Evolutionary conservation across 768 basidiomycete genomes (phyloP).

Genomic region (Cystofilobasidium bisporidii): DNA sequence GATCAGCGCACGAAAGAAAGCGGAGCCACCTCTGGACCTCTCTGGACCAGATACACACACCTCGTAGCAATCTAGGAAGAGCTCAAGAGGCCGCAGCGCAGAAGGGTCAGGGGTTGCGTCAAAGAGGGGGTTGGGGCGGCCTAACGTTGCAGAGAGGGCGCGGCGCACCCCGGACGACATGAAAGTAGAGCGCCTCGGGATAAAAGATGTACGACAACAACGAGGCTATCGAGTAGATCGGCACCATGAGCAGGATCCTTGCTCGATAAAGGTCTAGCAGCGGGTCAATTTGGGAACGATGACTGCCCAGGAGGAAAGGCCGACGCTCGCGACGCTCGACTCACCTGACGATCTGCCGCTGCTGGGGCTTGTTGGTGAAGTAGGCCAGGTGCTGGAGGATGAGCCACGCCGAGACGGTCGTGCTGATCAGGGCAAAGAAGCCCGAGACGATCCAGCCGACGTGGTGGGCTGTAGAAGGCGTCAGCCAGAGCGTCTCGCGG

Average conservation of each 20-base stretch:
- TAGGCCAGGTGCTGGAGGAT: constrained; percentile 60
- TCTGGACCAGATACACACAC: no score
- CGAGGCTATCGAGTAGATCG: constrained; percentile 60
- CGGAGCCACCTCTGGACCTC: no score
- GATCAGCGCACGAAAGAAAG: background rate
- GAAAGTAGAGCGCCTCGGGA: constrained; percentile 60
- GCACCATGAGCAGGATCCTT: constrained; percentile 63
- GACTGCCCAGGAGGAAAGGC: no score
- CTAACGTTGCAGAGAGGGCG: background rate
- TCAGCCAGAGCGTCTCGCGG: no score
- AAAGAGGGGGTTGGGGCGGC: background rate
- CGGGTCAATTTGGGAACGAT: no score
- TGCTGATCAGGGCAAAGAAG: constrained; percentile 52
- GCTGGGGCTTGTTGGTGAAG: constrained; percentile 47
- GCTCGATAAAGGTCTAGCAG: no score
- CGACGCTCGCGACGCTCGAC: no score
- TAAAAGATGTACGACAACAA: constrained; percentile 63
- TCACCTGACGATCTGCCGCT: constrained; percentile 21
- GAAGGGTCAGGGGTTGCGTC: no score
- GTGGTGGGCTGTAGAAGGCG: constrained; percentile 55
- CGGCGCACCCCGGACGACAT: constrained; percentile 55
- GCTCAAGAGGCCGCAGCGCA: no score
- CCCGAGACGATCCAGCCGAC: constrained; percentile 64
- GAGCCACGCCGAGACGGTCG: constrained; percentile 59
- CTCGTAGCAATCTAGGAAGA: constrained; percentile 20